Evolutionary conservation across 2,329 filamentous ascomycete genomes (phyloP).

Genomic region (Aureobasidium sp.): DNA sequence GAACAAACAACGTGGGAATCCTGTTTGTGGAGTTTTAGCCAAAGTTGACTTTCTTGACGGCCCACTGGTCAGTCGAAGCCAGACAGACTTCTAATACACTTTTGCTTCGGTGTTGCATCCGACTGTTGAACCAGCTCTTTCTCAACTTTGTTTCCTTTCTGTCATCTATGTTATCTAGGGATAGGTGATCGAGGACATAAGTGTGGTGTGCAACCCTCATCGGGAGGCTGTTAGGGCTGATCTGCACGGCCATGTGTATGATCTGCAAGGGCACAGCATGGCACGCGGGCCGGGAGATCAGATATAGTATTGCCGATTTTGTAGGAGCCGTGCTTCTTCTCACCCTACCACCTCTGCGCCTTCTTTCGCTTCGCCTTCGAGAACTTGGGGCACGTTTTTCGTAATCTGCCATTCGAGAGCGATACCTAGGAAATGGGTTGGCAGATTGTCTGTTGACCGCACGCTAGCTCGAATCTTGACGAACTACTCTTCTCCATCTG

Average conservation of each 20-base stretch:
- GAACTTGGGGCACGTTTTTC: not conserved
- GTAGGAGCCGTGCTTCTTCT: not conserved
- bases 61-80: not conserved
- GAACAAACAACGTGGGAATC: not conserved
- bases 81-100: not conserved
- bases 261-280: not conserved
- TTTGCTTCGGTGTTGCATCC: not conserved
- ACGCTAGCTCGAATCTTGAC: not conserved
- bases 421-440: no score
- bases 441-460: not conserved
- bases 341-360: not conserved
- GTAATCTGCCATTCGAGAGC: not conserved
- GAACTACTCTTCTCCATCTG: not conserved
- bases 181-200: no score
- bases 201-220: not conserved
- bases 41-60: not conserved
- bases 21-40: not conserved
- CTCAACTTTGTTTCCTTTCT: not conserved
- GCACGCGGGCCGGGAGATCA: constrained; percentile 1
- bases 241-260: not conserved
- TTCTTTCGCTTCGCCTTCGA: not conserved
- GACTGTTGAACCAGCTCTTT: not conserved
- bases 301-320: not conserved
- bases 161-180: no score
- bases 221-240: not conserved